Evolutionary conservation across 2,329 filamentous ascomycete genomes (phyloP), one percentile per base, ranked within the genome.

Genomic region (Botrytis fabae): DNA sequence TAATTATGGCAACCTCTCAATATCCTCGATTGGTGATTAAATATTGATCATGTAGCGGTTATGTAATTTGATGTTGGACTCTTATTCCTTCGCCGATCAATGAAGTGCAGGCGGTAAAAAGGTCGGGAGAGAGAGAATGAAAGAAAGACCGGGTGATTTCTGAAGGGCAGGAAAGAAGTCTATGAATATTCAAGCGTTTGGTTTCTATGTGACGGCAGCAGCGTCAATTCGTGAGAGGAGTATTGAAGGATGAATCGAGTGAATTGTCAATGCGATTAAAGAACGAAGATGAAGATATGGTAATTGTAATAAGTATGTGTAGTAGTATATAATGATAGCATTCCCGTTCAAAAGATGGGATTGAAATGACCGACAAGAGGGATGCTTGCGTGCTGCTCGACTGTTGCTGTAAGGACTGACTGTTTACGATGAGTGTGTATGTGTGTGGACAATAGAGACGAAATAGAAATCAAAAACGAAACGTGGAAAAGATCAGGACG

Each of bases 31-130:
- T 42, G 69, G 28, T 32, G 51, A 32, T 70, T 48, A 40, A 66
- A 60, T n/a, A 9, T 32, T 57, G 64, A 68, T 32, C 70, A 72
- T 72, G 4, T 28, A 60, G 62, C 62, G 70, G 51, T 40, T 68
- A 28, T 28, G 42, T 32, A 38, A 28, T 9, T 57, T 57, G 18
- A 16, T 51, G 46, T 51, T 54, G 44, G n/a, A 35, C 40, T n/a
- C 54, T 20, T 54, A 54, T 62, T 71, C 44, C 69, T 54, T 63
- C 10, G 68, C 28, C 16, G 62, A 59, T 35, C 16, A 28, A 60
- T 40, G 1, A 4, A 62, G 22, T 28, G 14, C 5, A 59, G 61
- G 70, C 61, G 70, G 48, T 35, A 46, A 64, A 64, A 51, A 14
- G 25, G 0, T 10, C 16, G 7, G 40, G 35, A 8, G n/a, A 10